Evolutionary conservation across 345 rosid species (phyloP), one percentile per base, ranked within the genome.

Genomic region (Corymbia maculata): DNA sequence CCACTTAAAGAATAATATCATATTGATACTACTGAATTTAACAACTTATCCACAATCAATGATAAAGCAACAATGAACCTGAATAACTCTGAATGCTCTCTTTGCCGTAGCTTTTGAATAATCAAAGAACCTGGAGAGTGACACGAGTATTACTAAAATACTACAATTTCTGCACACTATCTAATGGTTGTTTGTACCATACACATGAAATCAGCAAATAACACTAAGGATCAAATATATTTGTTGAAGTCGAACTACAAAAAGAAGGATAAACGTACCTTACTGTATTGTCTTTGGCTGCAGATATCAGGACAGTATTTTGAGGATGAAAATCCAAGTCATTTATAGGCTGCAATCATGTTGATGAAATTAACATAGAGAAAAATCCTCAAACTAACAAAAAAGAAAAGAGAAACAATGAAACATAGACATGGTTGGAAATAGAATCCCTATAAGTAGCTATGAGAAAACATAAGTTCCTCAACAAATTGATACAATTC

Each of bases 301-400:
- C 96, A 26, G 97, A 94, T 92, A 94, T 88, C 88, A 96, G 94
- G 89, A 97, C 89, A 16, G 97, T 91, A 86, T 52, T 95, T 87
- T 95, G 98, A 87, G 99, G 96, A 92, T 96, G 98, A 91, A 97
- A 96, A 92, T 97, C 98, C 93, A 97, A 89, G 92, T 97, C 99
- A 85, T 94, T 97, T 89, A 97, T 90, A 51, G 97, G 95, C 97
- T 97, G 94, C 93, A 91, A 55, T 87, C 13, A 88, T 90, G 30
- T 59, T 15, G 70, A 85, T 88, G 82, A 85, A 14, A 88, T 90
- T 86, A 80, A 84, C n/a, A 87, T 7, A 51, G 45, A 86, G 86
- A n/a, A 59, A 79, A 70, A 47, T 28, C 14, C 52, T 51, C 75
- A 80, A 51, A 55, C 44, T 88, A 10, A 16, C 64, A 50, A 53